These are phyloP conservation scores for Musa acuminata DNA, from an alignment of 176 grass and related monocot species.

Conservation along the genomic window DNA sequence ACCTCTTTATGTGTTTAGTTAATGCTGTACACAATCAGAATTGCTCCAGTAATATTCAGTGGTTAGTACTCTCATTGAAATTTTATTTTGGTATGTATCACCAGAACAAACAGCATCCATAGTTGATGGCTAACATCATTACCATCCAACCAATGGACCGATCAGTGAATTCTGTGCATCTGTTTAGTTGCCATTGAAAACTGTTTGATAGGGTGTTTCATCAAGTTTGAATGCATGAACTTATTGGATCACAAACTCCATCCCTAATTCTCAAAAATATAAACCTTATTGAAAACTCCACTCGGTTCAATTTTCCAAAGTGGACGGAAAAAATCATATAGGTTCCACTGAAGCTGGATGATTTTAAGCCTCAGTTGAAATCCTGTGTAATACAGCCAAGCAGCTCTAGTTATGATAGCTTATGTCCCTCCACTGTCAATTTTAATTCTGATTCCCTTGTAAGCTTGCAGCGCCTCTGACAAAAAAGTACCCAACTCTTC, in stretches of 20 bases:
- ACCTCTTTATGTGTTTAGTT: too few species aligned
- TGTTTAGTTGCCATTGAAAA: background rate
- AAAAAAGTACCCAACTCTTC: constrained; percentile 44
- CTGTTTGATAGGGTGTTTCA: background rate
- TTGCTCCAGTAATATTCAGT: too few species aligned
- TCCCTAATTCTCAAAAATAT: background rate
- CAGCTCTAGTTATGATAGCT: background rate
- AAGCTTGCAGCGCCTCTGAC: constrained; percentile 33
- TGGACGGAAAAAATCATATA: too few species aligned
- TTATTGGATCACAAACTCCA: background rate
- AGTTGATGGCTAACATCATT: background rate
- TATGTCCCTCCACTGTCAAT: constrained; percentile 6
- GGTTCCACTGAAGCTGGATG: background rate
- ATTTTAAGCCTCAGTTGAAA: background rate
- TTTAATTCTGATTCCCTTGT: constrained; percentile 34
- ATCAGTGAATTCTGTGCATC: constrained; percentile 1
- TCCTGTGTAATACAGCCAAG: background rate
- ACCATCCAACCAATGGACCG: background rate
- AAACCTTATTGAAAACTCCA: background rate
- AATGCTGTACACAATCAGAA: too few species aligned
- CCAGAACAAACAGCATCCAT: background rate
- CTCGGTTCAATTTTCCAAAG: too few species aligned
- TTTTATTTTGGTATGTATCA: background rate
- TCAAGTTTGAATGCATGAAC: background rate
- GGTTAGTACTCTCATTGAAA: background rate